These are phyloP conservation scores for Cerioporus squamosus DNA, from an alignment of 1,284 basidiomycete genomes.

Conservation along the genomic window DNA sequence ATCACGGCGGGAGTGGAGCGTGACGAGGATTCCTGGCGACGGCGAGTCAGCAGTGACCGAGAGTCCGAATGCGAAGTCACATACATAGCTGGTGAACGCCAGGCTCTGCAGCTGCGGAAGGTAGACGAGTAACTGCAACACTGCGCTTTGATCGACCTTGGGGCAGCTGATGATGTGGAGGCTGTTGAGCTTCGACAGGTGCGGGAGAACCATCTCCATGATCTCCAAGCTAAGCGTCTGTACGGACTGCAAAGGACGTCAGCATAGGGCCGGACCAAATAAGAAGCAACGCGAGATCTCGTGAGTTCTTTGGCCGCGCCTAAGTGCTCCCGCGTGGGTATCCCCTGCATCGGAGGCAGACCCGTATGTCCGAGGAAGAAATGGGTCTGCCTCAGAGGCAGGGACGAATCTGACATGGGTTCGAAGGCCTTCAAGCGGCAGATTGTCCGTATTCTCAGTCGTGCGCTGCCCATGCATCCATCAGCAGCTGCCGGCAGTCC, in stretches of 20 bases:
- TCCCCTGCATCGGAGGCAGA: too few species aligned
- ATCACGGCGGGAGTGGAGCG: slow-evolving; percentile 33
- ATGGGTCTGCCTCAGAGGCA: too few species aligned
- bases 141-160: slow-evolving; percentile 51
- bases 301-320: too few species aligned
- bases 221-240: slow-evolving; percentile 55
- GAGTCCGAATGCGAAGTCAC: slow-evolving; percentile 14
- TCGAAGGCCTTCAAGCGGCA: too few species aligned
- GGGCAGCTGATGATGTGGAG: slow-evolving; percentile 65
- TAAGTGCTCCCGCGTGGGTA: too few species aligned
- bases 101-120: slow-evolving; percentile 61
- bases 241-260: slow-evolving; percentile 46
- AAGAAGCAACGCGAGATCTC: too few species aligned
- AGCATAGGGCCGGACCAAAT: not conserved
- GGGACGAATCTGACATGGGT: too few species aligned
- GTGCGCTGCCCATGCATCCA: too few species aligned
- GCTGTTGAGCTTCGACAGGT: slow-evolving; percentile 54
- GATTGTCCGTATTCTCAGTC: too few species aligned
- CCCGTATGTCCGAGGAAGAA: too few species aligned
- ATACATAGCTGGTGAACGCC: slow-evolving; percentile 59
- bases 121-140: slow-evolving; percentile 50
- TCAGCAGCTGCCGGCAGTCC: too few species aligned
- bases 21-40: slow-evolving; percentile 43
- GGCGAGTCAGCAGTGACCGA: not conserved
- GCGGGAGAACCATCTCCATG: slow-evolving; percentile 49